Conservation (phyloP, 208 protist genomes). For the Acanthamoeba divionensis region DNA sequence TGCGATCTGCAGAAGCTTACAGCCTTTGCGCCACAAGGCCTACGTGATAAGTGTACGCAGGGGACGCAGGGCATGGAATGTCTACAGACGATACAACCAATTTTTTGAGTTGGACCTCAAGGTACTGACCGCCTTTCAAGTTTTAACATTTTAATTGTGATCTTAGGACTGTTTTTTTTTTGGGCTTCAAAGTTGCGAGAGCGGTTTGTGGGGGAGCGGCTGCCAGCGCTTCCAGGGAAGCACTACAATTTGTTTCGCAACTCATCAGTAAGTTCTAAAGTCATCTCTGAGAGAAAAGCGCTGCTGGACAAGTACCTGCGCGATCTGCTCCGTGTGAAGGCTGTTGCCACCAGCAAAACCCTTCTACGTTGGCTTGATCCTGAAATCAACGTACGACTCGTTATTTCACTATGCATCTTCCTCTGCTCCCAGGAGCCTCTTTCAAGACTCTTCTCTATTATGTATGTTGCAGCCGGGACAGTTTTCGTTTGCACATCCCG, state of each 20-base stretch:
- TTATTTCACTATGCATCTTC: neutral
- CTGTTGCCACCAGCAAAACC: neutral
- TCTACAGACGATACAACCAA: constrained; percentile 35
- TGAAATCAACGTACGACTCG: neutral
- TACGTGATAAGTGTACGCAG: neutral
- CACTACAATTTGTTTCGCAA: constrained; percentile 48
- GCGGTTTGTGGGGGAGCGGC: neutral
- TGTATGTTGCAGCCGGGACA: neutral
- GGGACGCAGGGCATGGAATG: neutral
- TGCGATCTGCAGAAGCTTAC: neutral
- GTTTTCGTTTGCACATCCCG: constrained; percentile 18
- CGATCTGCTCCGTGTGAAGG: neutral
- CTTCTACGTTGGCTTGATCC: constrained; percentile 47
- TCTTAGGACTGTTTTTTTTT: neutral
- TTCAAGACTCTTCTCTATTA: neutral
- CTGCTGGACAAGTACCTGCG: constrained; percentile 42
- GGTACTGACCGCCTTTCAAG: neutral
- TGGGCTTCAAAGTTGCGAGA: constrained; percentile 1
- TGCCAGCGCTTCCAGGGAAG: constrained; percentile 38
- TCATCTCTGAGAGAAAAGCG: constrained; percentile 17
- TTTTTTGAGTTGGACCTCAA: constrained; percentile 30
- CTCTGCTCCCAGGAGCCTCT: neutral
- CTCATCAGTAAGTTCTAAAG: constrained; percentile 17
- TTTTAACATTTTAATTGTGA: neutral
- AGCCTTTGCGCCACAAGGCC: neutral